Base-by-base conservation (phyloP, 208 protist genomes). In the Sergeia podlipaevii region DNA sequence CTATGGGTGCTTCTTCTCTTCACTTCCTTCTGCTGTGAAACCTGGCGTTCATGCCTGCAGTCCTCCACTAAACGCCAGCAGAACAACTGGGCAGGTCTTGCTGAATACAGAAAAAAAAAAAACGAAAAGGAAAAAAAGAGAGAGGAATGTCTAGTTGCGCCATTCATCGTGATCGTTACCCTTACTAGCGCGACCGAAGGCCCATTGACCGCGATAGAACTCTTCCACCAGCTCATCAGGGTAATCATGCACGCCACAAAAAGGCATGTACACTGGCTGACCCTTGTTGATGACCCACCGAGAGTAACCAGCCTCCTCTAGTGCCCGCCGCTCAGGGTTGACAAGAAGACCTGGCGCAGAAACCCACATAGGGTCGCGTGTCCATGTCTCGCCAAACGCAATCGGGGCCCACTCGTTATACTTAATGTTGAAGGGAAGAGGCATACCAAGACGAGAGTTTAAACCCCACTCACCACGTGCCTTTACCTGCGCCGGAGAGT, bases 111-210 rank as follows among this genome's bases (percentile, higher is more conserved):
- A 43, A 61, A 41, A 50, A 29, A 68, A 0, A 55, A 20, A 61
- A 55, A 68, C 29, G 27, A 42, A 39, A 59, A 20, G 2, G n/a
- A 27, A 41, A 11, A 18, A 44, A 61, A 36, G 23, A 33, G 48
- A 24, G 30, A 20, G 20, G 48, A 7, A 17, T 20, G 28, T 18
- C 65, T 81, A 95, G 53, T 80, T 83, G 65, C 71, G 75, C 88
- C 88, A 95, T 60, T 95, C 88, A 44, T 95, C 84, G 64, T 91
- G 84, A 46, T 95, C 88, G 56, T 91, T 89, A 53, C 88, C 85
- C 62, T 92, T 95, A 73, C 73, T 91, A 18, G 73, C 60, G 26
- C 79, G 77, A 6, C 82, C 77, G 56, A 92, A 92, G 28, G 85
- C 84, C 82, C 83, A 90, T 62, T 90, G 79, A n/a, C 84, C 84